Conservation (phyloP, 768 basidiomycete species). For the Suillus ampliporus region DNA sequence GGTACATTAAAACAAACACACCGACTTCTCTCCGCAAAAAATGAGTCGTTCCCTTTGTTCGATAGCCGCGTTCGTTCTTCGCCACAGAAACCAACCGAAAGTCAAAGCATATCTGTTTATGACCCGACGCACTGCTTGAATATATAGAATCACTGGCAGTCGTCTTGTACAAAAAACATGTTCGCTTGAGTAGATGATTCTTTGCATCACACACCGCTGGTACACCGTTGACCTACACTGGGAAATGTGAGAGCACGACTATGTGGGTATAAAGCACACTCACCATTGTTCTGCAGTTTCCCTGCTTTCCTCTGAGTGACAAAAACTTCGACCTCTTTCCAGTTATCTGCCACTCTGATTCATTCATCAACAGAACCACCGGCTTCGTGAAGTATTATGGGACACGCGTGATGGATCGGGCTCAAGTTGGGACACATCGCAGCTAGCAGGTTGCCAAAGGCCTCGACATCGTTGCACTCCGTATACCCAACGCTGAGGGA, state of each 20-base stretch:
- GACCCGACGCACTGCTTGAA: no score
- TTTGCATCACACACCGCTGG: not conserved
- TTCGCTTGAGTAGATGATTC: not conserved
- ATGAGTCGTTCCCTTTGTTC: no score
- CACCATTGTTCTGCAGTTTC: not conserved
- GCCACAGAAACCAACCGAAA: no score
- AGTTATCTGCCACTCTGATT: not conserved
- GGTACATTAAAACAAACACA: no score
- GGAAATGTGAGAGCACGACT: not conserved
- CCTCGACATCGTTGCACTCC: conserved; percentile 2
- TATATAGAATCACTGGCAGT: not conserved
- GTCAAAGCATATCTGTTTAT: no score
- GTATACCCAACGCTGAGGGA: not conserved
- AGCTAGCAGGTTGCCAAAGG: not conserved
- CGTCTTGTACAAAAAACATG: not conserved
- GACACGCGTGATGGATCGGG: not conserved
- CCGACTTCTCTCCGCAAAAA: no score
- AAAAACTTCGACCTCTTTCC: not conserved
- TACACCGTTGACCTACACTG: not conserved
- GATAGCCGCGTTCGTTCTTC: no score
- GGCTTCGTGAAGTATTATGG: no score
- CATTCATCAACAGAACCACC: not conserved
- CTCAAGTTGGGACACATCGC: not conserved
- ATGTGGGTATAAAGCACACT: not conserved
- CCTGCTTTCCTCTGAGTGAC: not conserved